phyloP scores from a whole-genome alignment of 2,329 filamentous ascomycete genomes.

The Cytospora schulzeri region DNA sequence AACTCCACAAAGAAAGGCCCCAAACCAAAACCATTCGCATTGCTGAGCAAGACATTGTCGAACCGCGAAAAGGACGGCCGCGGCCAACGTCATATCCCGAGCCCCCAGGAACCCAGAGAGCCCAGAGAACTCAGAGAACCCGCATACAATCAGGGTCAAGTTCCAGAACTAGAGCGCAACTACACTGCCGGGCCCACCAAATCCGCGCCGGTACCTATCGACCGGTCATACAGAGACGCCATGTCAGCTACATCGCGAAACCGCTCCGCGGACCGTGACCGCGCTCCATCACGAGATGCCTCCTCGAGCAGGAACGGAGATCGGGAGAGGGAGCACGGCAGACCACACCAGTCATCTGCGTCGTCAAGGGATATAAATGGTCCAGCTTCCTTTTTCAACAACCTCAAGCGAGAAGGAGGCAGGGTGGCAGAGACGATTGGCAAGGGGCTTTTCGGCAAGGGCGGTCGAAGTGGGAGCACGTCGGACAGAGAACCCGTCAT shows the following conservation, averaged over 20 bases:
- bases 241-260: constrained; percentile 67
- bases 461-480: constrained; percentile 70
- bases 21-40: constrained; percentile 58
- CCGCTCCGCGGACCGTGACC: constrained; percentile 68
- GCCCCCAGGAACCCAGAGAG: constrained; percentile 38
- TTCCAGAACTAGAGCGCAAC: constrained; percentile 39
- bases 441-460: constrained; percentile 81
- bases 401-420: constrained; percentile 70
- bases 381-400: constrained; percentile 65
- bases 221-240: constrained; percentile 69
- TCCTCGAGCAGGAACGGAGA: constrained; percentile 45
- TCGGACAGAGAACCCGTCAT: constrained; percentile 65
- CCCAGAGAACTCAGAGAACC: constrained; percentile 30
- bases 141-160: constrained; percentile 29
- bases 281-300: constrained; percentile 46
- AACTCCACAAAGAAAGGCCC: constrained; percentile 43
- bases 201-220: constrained; percentile 65
- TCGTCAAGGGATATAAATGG: constrained; percentile 59
- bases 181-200: constrained; percentile 51
- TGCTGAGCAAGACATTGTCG: constrained; percentile 55
- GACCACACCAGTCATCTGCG: constrained; percentile 55
- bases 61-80: constrained; percentile 52
- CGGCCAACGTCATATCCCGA: constrained; percentile 31
- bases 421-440: constrained; percentile 80
- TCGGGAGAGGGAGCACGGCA: constrained; percentile 50